Evolutionary conservation across 1,284 basidiomycete genomes (phyloP), one percentile per base, ranked within the genome.

Genomic region (Ustilago curta): DNA sequence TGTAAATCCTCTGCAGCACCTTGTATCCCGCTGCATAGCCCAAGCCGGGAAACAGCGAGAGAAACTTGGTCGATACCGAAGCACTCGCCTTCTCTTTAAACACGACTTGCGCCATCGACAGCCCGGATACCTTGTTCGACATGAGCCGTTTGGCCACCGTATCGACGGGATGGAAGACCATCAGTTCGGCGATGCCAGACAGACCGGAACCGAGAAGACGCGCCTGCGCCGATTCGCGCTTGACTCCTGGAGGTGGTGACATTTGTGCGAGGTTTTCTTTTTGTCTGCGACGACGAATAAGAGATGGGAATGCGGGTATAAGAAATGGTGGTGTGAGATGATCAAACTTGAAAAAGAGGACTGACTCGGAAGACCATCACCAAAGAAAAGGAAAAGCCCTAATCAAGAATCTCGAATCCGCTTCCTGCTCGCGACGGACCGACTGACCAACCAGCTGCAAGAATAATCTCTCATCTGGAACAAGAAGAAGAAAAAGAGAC

Each of bases 111-210:
- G 91, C 89, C 75, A 93, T 91, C 89, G 72, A 72, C 14, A 68
- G 57, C 18, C 73, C 60, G 1, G 64, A 43, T 18, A 69, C 59
- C 66, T 83, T 84, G 90, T 98, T 97, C 85, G 93, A 95, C 96
- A 98, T 98, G 70, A 99, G 87, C 44, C 96, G 91, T 87, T 99
- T 99, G 21, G 96, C 94, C 66, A 98, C 91, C 1, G 96, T 99
- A 87, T 98, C 95, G 64, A 85, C 85, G 14, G 85, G 85, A 71
- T 86, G 85, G 79, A 86, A 86, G 72, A 86, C 80, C 78, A 96
- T 86, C 63, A 99, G 89, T 88, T 99, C 96, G 77, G 95, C 95
- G 81, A 99, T 89, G 82, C 95, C 95, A 93, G 84, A 59, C 45
- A 58, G 69, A 35, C 79, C 96, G 39, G 94, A 95, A 44, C 96